phyloP scores from a whole-genome alignment of 495 filamentous ascomycete genomes.

The Amorphotheca resinae region DNA sequence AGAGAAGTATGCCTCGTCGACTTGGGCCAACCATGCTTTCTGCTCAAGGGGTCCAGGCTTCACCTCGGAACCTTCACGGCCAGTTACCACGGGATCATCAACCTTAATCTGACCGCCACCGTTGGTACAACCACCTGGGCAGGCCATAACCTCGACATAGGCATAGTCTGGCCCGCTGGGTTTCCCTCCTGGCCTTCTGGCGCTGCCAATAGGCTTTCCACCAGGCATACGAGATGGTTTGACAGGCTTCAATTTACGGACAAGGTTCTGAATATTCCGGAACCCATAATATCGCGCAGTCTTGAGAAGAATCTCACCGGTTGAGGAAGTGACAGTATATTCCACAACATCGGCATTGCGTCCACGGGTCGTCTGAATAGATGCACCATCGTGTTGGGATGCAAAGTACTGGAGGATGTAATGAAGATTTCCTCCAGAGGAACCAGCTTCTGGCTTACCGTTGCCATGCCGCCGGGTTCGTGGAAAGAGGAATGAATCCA shows the following conservation, averaged over 20 bases:
- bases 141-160: constrained; percentile 98
- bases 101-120: constrained; percentile 90
- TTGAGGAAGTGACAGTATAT: constrained; percentile 46
- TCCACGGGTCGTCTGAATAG: constrained; percentile 56
- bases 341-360: constrained; percentile 87
- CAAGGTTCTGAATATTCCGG: constrained; percentile 94
- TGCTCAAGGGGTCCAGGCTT: constrained; percentile 60
- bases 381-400: constrained; percentile 51
- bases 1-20: constrained; percentile 94
- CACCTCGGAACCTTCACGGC: constrained; percentile 23
- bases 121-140: constrained; percentile 94
- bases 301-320: constrained; percentile 52
- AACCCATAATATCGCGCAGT: constrained; percentile 92
- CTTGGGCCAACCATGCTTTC: constrained; percentile 70
- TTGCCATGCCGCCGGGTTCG: constrained; percentile 18
- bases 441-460: constrained; percentile 38
- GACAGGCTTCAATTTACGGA: constrained; percentile 74
- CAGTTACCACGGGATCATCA: constrained; percentile 48
- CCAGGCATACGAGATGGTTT: constrained; percentile 65
- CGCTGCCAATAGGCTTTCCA: constrained; percentile 34
- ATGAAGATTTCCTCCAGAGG: constrained; percentile 80
- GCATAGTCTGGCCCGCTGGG: constrained; percentile 43
- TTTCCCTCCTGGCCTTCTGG: constrained; percentile 33
- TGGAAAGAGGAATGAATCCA: constrained; percentile 63
- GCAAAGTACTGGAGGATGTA: constrained; percentile 66